Conservation (phyloP, 2,329 filamentous ascomycete genomes). For the Rutstroemia sp. region DNA sequence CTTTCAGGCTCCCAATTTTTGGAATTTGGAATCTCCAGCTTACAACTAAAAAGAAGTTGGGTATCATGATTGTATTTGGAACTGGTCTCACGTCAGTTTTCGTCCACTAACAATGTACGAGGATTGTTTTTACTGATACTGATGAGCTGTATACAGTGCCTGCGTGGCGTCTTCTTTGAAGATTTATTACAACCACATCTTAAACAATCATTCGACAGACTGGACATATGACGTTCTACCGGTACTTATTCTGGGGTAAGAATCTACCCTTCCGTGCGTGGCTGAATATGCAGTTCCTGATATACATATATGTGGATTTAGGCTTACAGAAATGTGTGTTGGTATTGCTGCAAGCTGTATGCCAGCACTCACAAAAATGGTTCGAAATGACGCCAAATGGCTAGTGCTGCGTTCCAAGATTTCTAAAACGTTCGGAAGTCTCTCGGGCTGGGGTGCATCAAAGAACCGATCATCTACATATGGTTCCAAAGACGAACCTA, state of each 20-base stretch:
- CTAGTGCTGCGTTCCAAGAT: not conserved
- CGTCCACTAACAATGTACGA: not conserved
- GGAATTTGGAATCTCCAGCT: not conserved
- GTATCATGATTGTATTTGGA: not conserved
- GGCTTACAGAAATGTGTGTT: not conserved
- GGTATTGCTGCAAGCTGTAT: not conserved
- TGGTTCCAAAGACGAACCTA: not conserved
- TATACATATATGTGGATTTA: not conserved
- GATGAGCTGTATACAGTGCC: not conserved
- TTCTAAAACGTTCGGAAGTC: not conserved
- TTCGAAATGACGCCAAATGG: not conserved
- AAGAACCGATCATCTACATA: not conserved
- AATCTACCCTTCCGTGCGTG: not conserved
- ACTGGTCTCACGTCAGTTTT: not conserved
- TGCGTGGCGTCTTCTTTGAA: not conserved
- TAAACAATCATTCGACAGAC: not conserved
- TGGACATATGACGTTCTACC: not conserved
- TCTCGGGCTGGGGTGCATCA: not conserved
- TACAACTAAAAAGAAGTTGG: not conserved
- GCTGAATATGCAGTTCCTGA: not conserved
- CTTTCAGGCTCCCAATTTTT: not conserved
- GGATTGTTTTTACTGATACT: not conserved
- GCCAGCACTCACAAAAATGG: not conserved
- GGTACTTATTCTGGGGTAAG: not conserved
- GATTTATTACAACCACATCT: not conserved